Base-by-base conservation (phyloP, 768 basidiomycete genomes). In the Tulasnella sp. region DNA sequence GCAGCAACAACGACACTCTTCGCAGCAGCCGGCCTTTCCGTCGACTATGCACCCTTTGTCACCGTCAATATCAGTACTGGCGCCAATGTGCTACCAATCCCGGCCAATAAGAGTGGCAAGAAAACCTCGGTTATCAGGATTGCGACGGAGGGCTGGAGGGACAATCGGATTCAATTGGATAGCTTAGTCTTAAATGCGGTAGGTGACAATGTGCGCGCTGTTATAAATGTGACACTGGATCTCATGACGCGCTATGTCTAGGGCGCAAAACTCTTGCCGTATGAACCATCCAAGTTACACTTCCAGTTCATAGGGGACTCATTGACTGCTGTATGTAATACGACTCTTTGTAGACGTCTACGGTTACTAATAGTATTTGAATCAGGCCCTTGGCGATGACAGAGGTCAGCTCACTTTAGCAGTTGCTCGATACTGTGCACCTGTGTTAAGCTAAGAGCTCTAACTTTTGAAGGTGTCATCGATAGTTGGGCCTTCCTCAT, bases 281-380 rank as follows among this genome's bases (percentile, higher is more conserved):
- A 80, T 64, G 68, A 64, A 5, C 77, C 77, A 0, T 75, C 75
- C 3, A 70, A 70, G 38, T 67, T 80, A 9, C 67, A 70, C 1
- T 80, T 82, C 62, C 78, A 80, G 63, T 80, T 80, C 65, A 79
- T 83, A 44, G 80, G 81, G 0, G 80, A 82, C 65, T 80, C 80
- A 1, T 67, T 80, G 4, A 80, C 80, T 15, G 76, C 80, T 45
- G 79, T 80, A 65, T 55, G 73, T 69, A n/a, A n/a, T n/a, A n/a
- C n/a, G n/a, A n/a, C n/a, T n/a, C n/a, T n/a, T n/a, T n/a, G n/a
- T n/a, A n/a, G n/a, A n/a, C n/a, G n/a, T n/a, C n/a, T n/a, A n/a
- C n/a, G 9, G n/a, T 48, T 15, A 17, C n/a, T 17, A 13, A 19
- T 42, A 1, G 1, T n/a, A 9, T 38, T 34, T 13, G 19, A 49